Conservation (phyloP, 1,139 yeast genomes). For the Pichia sp. region DNA sequence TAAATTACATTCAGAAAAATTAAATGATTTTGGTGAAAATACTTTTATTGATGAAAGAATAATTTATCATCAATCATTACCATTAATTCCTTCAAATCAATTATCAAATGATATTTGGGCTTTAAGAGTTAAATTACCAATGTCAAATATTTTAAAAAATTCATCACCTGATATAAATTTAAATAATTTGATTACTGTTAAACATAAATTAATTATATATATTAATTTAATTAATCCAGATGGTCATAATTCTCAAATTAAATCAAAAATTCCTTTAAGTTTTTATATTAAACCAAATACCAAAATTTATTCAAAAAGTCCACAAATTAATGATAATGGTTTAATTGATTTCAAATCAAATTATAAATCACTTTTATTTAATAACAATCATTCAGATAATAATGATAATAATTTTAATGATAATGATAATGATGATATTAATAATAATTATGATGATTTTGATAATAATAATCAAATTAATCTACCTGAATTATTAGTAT, state of each 20-base stretch:
- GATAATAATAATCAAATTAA: background rate
- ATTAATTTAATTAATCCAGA: constrained; percentile 52
- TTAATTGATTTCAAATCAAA: constrained; percentile 33
- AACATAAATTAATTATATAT: constrained; percentile 53
- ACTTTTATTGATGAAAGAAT: constrained; percentile 35
- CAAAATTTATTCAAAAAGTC: constrained; percentile 3
- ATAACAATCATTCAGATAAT: background rate
- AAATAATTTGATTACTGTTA: constrained; percentile 45
- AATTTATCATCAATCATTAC: constrained; percentile 34
- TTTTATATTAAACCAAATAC: constrained; percentile 33
- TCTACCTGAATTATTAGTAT: constrained; percentile 8
- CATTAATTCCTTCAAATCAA: constrained; percentile 28
- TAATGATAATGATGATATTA: background rate
- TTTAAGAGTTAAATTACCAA: constrained; percentile 40
- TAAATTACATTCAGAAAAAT: constrained; percentile 31
- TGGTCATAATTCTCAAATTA: constrained; percentile 68
- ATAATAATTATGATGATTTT: background rate
- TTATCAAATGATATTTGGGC: constrained; percentile 45
- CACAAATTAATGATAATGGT: constrained; percentile 29
- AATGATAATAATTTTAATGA: background rate
- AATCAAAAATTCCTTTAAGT: constrained; percentile 67
- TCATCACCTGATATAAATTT: constrained; percentile 55
- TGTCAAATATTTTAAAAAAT: constrained; percentile 47
- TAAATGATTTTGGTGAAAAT: constrained; percentile 24
- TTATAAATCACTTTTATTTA: constrained; percentile 8